These are phyloP conservation scores for Phycomyces blakesleeanus DNA, from an alignment of 192 early-diverging fungal genomes.

Conservation along the genomic window DNA sequence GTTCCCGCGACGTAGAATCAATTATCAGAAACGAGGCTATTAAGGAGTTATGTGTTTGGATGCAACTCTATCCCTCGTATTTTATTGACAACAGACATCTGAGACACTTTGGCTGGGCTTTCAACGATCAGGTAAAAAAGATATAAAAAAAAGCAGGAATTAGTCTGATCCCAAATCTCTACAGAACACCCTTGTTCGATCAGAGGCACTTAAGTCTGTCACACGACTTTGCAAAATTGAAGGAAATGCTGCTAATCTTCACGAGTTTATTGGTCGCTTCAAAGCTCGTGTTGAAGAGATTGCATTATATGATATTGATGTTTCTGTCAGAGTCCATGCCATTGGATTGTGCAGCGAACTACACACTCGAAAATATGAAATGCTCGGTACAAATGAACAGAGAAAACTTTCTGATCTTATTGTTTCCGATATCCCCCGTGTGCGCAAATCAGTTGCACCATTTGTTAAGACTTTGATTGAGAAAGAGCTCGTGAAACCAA, in stretches of 20 bases:
- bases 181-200: constrained; percentile 54
- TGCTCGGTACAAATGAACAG: constrained; percentile 63
- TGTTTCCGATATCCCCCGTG: constrained; percentile 62
- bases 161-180: not conserved
- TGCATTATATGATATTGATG: constrained; percentile 63
- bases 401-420: constrained; percentile 63
- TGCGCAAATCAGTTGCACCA: constrained; percentile 63
- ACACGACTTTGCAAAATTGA: constrained; percentile 55
- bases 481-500: constrained; percentile 35
- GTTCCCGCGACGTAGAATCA: constrained; percentile 85
- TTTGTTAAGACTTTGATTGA: constrained; percentile 48
- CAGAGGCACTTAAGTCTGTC: constrained; percentile 66
- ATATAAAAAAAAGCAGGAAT: not conserved
- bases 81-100: constrained; percentile 76
- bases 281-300: constrained; percentile 74
- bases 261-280: constrained; percentile 64
- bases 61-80: constrained; percentile 58
- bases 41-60: constrained; percentile 76
- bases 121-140: constrained; percentile 68
- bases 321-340: constrained; percentile 44
- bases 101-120: constrained; percentile 82
- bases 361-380: constrained; percentile 36
- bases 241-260: constrained; percentile 49
- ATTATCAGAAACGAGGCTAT: constrained; percentile 84
- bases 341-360: constrained; percentile 45